phyloP scores from a whole-genome alignment of 345 rosid genomes.

The Gossypium sturtianum region DNA sequence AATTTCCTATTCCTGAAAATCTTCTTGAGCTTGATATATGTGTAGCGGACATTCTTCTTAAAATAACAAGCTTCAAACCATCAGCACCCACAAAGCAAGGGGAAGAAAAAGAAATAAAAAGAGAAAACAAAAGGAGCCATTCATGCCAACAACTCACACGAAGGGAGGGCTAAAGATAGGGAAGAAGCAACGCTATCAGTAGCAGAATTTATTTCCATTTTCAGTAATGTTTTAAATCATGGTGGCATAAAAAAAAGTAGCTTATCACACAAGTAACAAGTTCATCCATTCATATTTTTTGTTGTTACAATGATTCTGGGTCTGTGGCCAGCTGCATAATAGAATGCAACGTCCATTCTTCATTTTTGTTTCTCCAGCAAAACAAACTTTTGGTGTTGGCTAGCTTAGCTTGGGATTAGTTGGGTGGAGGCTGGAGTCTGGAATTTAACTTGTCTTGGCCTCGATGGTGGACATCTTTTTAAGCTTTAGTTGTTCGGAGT shows the following conservation, averaged over 20 bases:
- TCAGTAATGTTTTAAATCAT: neutral
- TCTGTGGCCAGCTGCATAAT: neutral
- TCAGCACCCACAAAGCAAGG: neutral
- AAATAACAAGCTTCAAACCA: neutral
- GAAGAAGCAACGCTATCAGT: neutral
- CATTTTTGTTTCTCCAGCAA: neutral
- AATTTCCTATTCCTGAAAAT: neutral
- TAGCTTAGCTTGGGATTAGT: neutral
- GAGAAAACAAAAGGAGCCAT: neutral
- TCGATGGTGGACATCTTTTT: neutral
- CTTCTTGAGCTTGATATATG: neutral
- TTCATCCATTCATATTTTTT: neutral
- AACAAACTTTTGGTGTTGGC: neutral
- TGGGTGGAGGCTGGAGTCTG: conserved; percentile 5
- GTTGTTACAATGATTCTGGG: neutral
- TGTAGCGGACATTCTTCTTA: neutral
- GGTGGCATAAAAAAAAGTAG: neutral
- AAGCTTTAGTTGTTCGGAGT: neutral
- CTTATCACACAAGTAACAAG: neutral
- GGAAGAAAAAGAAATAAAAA: neutral
- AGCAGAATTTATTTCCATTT: neutral
- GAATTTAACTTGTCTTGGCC: neutral
- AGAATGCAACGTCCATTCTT: neutral
- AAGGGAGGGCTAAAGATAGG: neutral
- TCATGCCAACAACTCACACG: neutral